Base-by-base conservation (phyloP, 495 filamentous ascomycete species). In the Wilcoxina mikolae region DNA sequence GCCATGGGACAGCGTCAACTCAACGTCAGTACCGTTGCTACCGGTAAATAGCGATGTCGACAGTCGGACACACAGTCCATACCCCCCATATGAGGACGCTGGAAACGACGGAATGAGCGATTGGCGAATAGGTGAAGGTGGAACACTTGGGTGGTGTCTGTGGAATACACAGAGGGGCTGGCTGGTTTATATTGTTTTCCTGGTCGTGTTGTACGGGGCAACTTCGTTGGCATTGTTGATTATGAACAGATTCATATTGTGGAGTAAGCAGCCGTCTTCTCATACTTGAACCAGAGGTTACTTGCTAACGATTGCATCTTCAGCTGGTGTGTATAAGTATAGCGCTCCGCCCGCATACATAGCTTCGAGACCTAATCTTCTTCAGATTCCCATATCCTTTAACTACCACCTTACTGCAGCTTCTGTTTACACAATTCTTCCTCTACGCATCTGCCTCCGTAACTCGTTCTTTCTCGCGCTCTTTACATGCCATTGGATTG, bases 311-410 rank as follows among this genome's bases (percentile, higher is more conserved):
- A 18, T 1, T 39, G 35, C n/a, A n/a, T n/a, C n/a, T 50, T 49
- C 61, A 73, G 72, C 72, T 35, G 74, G 73, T 33, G 71, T 73
- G 20, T 75, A 76, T 50, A 76, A 74, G 64, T 70, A 54, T 47
- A 33, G 35, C 3, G 4, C 9, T 17, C 44, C 18, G 25, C 44
- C 11, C n/a, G 17, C 4, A 17, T 5, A 4, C n/a, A 51, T 9
- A 2, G 43, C 22, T 24, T 11, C 26, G 29, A 33, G 3, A 51
- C 26, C 29, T 28, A 35, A 31, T 29, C n/a, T 23, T 12, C 15
- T 39, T 5, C 50, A 70, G 68, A 56, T 75, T 77, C 54, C 67
- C 66, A 26, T 77, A 75, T 51, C 74, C 74, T 15, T 54, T 76
- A 4, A 71, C 73, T 12, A 67, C 71, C 24, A 72, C 74, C 0